Evolutionary conservation across 139 green algal species (phyloP), one percentile per base, ranked within the genome.

Genomic region (Yamagishiella unicocca): DNA sequence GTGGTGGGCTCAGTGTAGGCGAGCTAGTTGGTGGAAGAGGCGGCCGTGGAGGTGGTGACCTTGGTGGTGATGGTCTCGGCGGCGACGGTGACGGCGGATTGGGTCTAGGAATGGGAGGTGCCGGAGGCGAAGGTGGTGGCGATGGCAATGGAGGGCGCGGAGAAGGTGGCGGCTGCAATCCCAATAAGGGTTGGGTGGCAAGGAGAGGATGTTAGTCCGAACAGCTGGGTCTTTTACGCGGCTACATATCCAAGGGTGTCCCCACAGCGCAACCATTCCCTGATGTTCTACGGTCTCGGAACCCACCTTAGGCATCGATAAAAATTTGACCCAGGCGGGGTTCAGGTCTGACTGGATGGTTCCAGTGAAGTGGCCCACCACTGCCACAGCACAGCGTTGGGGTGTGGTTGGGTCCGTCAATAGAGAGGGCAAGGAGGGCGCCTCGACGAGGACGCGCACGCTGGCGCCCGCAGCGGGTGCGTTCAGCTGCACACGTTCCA

Each of bases 311-410:
- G n/a, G n/a, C n/a, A n/a, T n/a, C n/a, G n/a, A n/a, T n/a, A n/a
- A n/a, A n/a, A n/a, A 46, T n/a, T 46, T 50, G 33, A 40, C 70
- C 70, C 70, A 43, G 43, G 66, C 70, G 14, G 93, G 93, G 89
- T 96, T 96, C 72, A 87, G 68, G 0, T 54, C 24, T 25, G 80
- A 91, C 31, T 89, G 70, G 35, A 93, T 87, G 93, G 94, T 42
- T 29, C 90, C 88, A 31, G 74, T 89, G 73, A 90, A 95, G 71
- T 42, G 72, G 50, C 88, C 93, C 70, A 93, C 90, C 31, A 96
- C 93, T 4, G 93, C 95, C 40, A 98, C 78, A 10, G 94, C 92
- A 73, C 95, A 98, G 8, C 84, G 85, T 77, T 96, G 95, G 25
- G 54, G 42, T 29, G n/a, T 43, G 67, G 37, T 10, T 82, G 79